These are phyloP conservation scores for Phialemonium atrogriseum DNA, from an alignment of 2,329 filamentous ascomycete genomes.

Conservation along the genomic window DNA sequence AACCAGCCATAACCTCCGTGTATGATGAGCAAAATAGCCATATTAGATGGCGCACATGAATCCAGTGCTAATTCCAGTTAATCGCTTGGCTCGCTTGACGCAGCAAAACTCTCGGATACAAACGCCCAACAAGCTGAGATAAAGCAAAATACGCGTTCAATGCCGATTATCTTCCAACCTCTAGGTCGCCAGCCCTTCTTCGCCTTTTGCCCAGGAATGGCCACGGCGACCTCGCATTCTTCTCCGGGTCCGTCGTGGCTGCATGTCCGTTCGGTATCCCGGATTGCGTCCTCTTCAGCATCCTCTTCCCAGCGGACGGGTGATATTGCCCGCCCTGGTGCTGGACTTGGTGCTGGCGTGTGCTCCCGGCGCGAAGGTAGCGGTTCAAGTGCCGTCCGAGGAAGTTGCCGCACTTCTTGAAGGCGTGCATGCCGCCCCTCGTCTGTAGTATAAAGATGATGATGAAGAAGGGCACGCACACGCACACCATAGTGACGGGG, in stretches of 20 bases:
- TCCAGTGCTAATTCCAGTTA: no score
- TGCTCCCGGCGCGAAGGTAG: conserved; percentile 5
- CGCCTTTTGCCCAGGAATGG: not conserved
- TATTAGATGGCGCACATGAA: no score
- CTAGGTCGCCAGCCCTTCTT: no score
- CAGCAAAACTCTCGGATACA: no score
- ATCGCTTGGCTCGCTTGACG: no score
- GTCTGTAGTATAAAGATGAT: conserved; percentile 37
- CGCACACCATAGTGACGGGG: conserved; percentile 56
- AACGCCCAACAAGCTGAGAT: no score
- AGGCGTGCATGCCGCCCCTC: conserved; percentile 22
- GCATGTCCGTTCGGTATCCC: not conserved
- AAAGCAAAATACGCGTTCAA: no score
- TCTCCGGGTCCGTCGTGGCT: not conserved
- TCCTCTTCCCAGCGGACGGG: not conserved
- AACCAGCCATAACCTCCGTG: no score
- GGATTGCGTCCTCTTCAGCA: conserved; percentile 1
- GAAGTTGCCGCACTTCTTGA: conserved; percentile 6
- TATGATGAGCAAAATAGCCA: no score
- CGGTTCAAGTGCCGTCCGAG: conserved; percentile 6
- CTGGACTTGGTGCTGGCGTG: conserved; percentile 8
- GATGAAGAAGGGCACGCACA: conserved; percentile 42
- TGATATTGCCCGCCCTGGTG: conserved; percentile 6
- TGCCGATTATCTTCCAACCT: no score
- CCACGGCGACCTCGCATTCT: not conserved